These are phyloP conservation scores for Amanita pallidorosea DNA, from an alignment of 768 basidiomycete genomes.

Conservation along the genomic window DNA sequence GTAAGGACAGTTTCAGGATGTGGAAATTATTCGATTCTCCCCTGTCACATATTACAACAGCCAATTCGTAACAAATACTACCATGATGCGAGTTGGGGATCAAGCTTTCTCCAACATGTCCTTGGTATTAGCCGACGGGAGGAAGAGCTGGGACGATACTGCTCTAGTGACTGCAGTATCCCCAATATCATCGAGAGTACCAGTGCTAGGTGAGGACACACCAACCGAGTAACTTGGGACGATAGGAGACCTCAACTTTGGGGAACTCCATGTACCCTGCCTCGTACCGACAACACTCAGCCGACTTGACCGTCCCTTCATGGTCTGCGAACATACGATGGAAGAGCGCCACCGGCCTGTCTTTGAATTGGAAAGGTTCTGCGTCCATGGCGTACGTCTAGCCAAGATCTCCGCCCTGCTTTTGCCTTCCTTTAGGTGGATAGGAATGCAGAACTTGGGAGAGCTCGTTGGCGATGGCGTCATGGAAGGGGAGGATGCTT, in stretches of 20 bases:
- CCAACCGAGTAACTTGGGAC: neutral
- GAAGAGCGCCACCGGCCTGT: neutral
- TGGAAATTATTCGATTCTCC: neutral
- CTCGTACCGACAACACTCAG: neutral
- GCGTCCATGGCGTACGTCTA: neutral
- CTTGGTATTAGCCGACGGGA: neutral
- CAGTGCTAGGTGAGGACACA: neutral
- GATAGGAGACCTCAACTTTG: neutral
- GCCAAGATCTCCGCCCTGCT: neutral
- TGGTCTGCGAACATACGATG: neutral
- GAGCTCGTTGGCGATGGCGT: slow-evolving; percentile 1
- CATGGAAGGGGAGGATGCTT: neutral
- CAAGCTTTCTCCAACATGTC: neutral
- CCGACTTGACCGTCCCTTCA: neutral
- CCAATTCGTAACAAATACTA: neutral
- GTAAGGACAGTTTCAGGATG: neutral
- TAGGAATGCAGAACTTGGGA: neutral
- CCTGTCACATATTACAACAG: neutral
- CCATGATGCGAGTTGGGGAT: neutral
- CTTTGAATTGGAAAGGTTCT: neutral
- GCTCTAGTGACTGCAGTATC: neutral
- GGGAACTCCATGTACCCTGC: neutral
- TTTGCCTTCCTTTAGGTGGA: neutral
- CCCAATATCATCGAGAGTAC: neutral
- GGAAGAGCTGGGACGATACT: no score